Conservation (phyloP, 2,329 filamentous ascomycete genomes). For the Penicillium aurantiogriseum region DNA sequence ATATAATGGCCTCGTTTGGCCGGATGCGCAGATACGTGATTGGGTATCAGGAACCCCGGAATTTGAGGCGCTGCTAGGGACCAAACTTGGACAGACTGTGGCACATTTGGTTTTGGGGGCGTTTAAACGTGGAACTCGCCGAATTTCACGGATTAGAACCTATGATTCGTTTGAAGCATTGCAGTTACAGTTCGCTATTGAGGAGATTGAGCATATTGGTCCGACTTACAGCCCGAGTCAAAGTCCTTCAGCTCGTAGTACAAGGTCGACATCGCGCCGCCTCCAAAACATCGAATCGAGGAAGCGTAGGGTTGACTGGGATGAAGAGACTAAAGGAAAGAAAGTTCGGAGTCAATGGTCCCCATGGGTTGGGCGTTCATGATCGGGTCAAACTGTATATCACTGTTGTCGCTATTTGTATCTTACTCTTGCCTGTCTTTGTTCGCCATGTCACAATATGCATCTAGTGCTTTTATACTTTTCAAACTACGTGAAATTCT, state of each 20-base stretch:
- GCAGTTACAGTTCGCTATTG: neutral
- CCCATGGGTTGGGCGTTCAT: neutral
- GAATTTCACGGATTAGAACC: neutral
- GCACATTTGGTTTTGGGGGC: conserved; percentile 8
- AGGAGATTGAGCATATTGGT: neutral
- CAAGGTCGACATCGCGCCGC: neutral
- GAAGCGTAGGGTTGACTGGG: neutral
- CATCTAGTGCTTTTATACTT: neutral
- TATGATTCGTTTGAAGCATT: neutral
- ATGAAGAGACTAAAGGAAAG: neutral
- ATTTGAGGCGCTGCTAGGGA: conserved; percentile 5
- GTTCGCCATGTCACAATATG: neutral
- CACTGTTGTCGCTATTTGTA: neutral
- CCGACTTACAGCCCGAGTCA: neutral
- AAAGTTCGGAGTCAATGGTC: neutral
- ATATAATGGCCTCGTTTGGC: neutral
- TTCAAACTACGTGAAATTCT: too few relatives aligned
- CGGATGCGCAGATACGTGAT: neutral
- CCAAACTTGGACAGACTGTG: neutral
- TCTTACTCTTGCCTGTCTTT: neutral
- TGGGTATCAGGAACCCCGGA: conserved; percentile 7
- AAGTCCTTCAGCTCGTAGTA: neutral
- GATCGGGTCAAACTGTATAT: neutral
- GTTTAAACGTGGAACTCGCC: conserved; percentile 1
- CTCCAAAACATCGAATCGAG: neutral